Conservation (phyloP, 1,284 basidiomycete genomes). For the Rugosomyces carneus region DNA sequence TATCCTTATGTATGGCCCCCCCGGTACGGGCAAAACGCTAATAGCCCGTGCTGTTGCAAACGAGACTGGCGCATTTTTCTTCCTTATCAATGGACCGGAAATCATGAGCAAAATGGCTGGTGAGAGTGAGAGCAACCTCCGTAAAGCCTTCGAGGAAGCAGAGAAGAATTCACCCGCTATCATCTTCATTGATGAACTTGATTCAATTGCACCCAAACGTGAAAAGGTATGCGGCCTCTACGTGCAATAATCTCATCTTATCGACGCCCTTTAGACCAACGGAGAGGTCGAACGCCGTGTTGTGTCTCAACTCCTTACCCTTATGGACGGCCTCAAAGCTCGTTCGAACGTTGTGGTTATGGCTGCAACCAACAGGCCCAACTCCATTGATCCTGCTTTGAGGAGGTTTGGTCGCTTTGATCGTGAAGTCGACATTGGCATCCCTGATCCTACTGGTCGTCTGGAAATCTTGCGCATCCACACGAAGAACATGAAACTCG, state of each 20-base stretch:
- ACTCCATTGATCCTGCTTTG: conserved; percentile 98
- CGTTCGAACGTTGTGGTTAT: conserved; percentile 99
- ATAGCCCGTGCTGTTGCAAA: conserved; percentile 99
- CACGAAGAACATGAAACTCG: conserved; percentile 99
- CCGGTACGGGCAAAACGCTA: conserved; percentile 95
- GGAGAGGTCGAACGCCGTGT: conserved; percentile 99
- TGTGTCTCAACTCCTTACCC: conserved; percentile 94
- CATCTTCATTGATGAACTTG: conserved; percentile 99
- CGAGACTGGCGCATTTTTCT: conserved; percentile 99
- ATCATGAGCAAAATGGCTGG: conserved; percentile 99
- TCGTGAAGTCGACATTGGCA: conserved; percentile 98
- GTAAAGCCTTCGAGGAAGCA: conserved; percentile 98
- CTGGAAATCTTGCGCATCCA: conserved; percentile 98
- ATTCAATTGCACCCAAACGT: conserved; percentile 98
- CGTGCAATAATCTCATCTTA: neutral
- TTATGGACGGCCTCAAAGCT: conserved; percentile 98
- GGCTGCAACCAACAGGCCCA: conserved; percentile 98
- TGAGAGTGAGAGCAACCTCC: conserved; percentile 93
- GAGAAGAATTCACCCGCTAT: conserved; percentile 99
- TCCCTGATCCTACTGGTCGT: conserved; percentile 97
- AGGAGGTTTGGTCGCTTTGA: conserved; percentile 99
- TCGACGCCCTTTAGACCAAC: conserved; percentile 65
- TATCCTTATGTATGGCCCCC: conserved; percentile 95
- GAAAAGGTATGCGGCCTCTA: conserved; percentile 68
- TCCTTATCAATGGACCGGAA: conserved; percentile 98